Conservation (phyloP, 495 filamentous ascomycete species). For the Pyrenula massariospora region DNA sequence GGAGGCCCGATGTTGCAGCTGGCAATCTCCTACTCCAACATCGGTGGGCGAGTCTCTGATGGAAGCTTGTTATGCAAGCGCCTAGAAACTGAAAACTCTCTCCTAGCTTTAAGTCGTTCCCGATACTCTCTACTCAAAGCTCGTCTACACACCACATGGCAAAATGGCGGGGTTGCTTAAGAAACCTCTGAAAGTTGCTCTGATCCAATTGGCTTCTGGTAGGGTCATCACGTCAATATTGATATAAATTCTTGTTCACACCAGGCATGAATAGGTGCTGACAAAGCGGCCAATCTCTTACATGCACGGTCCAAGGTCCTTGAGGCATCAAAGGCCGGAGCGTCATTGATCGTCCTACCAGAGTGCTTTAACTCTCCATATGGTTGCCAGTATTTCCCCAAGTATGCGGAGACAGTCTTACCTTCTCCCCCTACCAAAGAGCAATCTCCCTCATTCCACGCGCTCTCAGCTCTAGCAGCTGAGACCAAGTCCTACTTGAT, state of each 20-base stretch:
- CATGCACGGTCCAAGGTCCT: slow-evolving; percentile 73
- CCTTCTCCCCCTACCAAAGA: slow-evolving; percentile 61
- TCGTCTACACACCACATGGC: too few species aligned
- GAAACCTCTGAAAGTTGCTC: slow-evolving; percentile 67
- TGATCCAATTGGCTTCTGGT: slow-evolving; percentile 71
- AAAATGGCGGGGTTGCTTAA: slow-evolving; percentile 48
- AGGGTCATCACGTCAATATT: not conserved
- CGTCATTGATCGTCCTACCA: slow-evolving; percentile 47
- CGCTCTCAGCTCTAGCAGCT: slow-evolving; percentile 63
- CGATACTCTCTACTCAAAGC: too few species aligned
- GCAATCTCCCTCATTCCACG: slow-evolving; percentile 72
- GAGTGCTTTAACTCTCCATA: slow-evolving; percentile 99
- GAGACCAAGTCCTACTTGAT: slow-evolving; percentile 70
- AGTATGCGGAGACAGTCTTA: slow-evolving; percentile 80
- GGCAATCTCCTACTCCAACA: too few species aligned
- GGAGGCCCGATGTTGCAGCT: too few species aligned
- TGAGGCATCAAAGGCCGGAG: slow-evolving; percentile 64
- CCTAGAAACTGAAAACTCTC: too few species aligned
- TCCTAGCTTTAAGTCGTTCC: too few species aligned
- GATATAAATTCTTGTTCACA: not conserved
- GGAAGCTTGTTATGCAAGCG: too few species aligned
- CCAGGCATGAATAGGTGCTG: slow-evolving; percentile 37
- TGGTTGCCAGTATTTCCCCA: slow-evolving; percentile 79
- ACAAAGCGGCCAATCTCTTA: slow-evolving; percentile 76
- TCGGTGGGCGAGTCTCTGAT: too few species aligned